phyloP scores from a whole-genome alignment of 2,329 filamentous ascomycete genomes.

The Diatrype stigma region DNA sequence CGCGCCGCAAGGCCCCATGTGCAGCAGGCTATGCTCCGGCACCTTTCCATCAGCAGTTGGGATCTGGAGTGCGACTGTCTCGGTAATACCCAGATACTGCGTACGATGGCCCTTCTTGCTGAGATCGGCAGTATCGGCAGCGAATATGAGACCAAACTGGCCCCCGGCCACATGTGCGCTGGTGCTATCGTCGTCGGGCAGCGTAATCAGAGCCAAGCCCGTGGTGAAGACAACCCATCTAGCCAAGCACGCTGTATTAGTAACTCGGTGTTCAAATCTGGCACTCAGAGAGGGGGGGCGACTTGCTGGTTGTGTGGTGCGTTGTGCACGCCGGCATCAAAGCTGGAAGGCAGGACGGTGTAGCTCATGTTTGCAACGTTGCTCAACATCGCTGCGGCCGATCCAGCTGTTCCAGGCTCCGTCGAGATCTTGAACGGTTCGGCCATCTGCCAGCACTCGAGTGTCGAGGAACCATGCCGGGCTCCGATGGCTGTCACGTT shows the following conservation, averaged over 20 bases:
- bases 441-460: background rate
- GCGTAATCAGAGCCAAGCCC: slow-evolving; percentile 37
- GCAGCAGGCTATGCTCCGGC: slow-evolving; percentile 35
- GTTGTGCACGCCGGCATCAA: slow-evolving; percentile 36
- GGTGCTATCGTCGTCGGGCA: slow-evolving; percentile 29
- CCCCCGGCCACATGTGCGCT: slow-evolving; percentile 35
- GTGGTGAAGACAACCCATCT: slow-evolving; percentile 34
- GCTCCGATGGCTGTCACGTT: background rate
- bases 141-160: slow-evolving; percentile 37
- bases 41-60: slow-evolving; percentile 30
- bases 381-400: slow-evolving; percentile 27
- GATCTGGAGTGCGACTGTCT: slow-evolving; percentile 33
- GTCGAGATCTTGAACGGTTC: slow-evolving; percentile 15
- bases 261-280: no score
- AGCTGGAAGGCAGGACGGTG: slow-evolving; percentile 31
- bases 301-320: slow-evolving; percentile 38
- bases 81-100: slow-evolving; percentile 33
- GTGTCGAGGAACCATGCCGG: background rate
- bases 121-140: slow-evolving; percentile 35
- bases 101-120: slow-evolving; percentile 37
- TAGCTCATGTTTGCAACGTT: slow-evolving; percentile 29
- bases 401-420: slow-evolving; percentile 28
- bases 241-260: background rate
- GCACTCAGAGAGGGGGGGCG: background rate
- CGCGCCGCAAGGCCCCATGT: slow-evolving; percentile 33